Evolutionary conservation across 2,329 filamentous ascomycete genomes (phyloP).

Genomic region (Diaporthe batatas): DNA sequence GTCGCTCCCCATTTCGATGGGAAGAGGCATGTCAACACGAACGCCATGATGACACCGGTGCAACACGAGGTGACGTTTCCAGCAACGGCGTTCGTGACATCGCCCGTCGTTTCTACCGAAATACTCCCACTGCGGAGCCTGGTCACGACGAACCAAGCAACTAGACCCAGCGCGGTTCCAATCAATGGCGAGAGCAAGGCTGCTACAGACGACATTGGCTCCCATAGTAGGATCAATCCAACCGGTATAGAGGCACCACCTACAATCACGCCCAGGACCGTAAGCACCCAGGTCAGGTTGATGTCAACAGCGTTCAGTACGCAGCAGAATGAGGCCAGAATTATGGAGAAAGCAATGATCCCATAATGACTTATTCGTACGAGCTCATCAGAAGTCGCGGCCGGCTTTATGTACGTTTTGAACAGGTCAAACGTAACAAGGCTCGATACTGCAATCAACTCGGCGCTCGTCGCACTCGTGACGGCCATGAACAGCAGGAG

Average conservation of each 20-base stretch:
- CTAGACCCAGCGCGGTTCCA: slow-evolving; percentile 50
- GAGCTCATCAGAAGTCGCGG: slow-evolving; percentile 49
- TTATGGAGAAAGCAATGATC: slow-evolving; percentile 51
- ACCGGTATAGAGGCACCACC: slow-evolving; percentile 55
- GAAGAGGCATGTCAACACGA: slow-evolving; percentile 51
- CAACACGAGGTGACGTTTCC: slow-evolving; percentile 55
- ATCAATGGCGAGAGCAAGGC: slow-evolving; percentile 53
- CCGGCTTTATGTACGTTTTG: slow-evolving; percentile 54
- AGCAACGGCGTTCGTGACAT: slow-evolving; percentile 54
- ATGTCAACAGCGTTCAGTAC: slow-evolving; percentile 54
- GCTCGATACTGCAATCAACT: slow-evolving; percentile 57
- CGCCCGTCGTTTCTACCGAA: slow-evolving; percentile 53
- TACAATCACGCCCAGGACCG: slow-evolving; percentile 55
- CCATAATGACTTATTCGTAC: slow-evolving; percentile 52
- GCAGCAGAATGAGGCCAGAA: slow-evolving; percentile 52
- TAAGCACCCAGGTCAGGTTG: slow-evolving; percentile 56
- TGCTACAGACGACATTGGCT: slow-evolving; percentile 54
- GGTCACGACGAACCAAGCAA: slow-evolving; percentile 55
- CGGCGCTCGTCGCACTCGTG: slow-evolving; percentile 57
- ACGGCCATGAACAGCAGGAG: slow-evolving; percentile 63
- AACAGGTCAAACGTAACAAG: slow-evolving; percentile 57
- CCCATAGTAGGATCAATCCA: slow-evolving; percentile 55
- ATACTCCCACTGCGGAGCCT: slow-evolving; percentile 51
- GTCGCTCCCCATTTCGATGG: slow-evolving; percentile 48
- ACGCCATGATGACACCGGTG: slow-evolving; percentile 51